These are phyloP conservation scores for Hyparrhenia diplandra DNA, from an alignment of 176 grass and related monocot species.

Conservation along the genomic window DNA sequence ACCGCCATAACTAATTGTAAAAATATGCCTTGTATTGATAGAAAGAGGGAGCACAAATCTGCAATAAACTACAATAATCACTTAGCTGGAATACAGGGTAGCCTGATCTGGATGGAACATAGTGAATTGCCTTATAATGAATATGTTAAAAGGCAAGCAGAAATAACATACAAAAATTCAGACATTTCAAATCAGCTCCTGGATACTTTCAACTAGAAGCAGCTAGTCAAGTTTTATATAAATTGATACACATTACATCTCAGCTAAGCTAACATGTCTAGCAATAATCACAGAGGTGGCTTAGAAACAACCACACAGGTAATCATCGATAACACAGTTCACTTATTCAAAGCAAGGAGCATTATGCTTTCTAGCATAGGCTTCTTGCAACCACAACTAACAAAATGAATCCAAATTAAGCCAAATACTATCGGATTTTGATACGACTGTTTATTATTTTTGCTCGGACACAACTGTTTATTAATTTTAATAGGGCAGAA, in stretches of 20 bases:
- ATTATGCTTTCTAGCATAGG: background rate
- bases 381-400: background rate
- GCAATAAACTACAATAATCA: conserved; percentile 10
- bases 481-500: background rate
- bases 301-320: background rate
- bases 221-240: conserved; percentile 12
- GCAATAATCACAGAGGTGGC: background rate
- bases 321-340: conserved; percentile 13
- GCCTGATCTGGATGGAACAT: conserved; percentile 30
- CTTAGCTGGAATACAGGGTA: background rate
- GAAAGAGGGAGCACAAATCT: background rate
- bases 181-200: background rate
- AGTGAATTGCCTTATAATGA: background rate
- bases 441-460: background rate
- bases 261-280: background rate
- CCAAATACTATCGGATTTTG: background rate
- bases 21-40: background rate
- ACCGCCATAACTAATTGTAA: background rate
- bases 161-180: background rate
- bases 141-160: conserved; percentile 3
- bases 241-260: background rate
- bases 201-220: conserved; percentile 1
- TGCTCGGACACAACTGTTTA: background rate
- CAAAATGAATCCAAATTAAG: background rate
- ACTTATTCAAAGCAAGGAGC: background rate